A percentile compares a stretch with the other conserved stretches of the same genome.
These are phyloP conservation scores for Mucor circinelloides DNA, from an alignment of 371 early-diverging fungal species.

Conservation along the genomic window DNA sequence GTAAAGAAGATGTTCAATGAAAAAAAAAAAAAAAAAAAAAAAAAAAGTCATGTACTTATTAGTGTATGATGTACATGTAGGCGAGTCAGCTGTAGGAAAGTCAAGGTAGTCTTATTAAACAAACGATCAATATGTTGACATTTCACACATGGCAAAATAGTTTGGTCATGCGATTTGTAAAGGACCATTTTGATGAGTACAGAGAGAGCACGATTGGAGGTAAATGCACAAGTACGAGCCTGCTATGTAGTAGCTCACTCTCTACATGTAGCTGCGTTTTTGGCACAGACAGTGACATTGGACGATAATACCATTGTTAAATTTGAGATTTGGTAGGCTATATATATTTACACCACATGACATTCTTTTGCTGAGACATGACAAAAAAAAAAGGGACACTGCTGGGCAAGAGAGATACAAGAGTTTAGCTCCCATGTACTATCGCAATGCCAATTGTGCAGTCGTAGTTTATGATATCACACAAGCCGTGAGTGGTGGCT, in stretches of 20 bases:
- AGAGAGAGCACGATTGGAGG: slow-evolving; percentile 98
- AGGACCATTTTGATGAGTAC: slow-evolving; percentile 96
- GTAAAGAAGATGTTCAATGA: slow-evolving; percentile 38
- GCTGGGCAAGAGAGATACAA: slow-evolving; percentile 95
- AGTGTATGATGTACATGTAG: slow-evolving; percentile 43
- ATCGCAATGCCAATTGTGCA: slow-evolving; percentile 96
- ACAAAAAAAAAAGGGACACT: slow-evolving; percentile 77
- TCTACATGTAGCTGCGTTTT: slow-evolving; percentile 68
- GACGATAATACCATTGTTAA: slow-evolving; percentile 75
- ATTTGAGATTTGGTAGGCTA: slow-evolving; percentile 82
- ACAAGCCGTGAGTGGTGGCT: slow-evolving; percentile 65
- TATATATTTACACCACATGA: not conserved
- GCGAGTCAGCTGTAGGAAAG: slow-evolving; percentile 88
- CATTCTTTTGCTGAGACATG: not conserved
- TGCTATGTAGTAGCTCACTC: not conserved
- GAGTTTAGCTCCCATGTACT: slow-evolving; percentile 98
- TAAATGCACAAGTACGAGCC: slow-evolving; percentile 27
- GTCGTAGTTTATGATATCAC: slow-evolving; percentile 98
- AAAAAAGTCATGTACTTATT: not conserved
- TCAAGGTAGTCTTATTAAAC: slow-evolving; percentile 60
- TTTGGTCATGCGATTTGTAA: slow-evolving; percentile 93
- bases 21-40: no score
- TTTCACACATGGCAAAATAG: slow-evolving; percentile 36
- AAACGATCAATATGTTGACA: slow-evolving; percentile 15
- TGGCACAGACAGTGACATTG: slow-evolving; percentile 71